phyloP scores from a whole-genome alignment of 1,284 basidiomycete species.

The Fistulinella staudtii region DNA sequence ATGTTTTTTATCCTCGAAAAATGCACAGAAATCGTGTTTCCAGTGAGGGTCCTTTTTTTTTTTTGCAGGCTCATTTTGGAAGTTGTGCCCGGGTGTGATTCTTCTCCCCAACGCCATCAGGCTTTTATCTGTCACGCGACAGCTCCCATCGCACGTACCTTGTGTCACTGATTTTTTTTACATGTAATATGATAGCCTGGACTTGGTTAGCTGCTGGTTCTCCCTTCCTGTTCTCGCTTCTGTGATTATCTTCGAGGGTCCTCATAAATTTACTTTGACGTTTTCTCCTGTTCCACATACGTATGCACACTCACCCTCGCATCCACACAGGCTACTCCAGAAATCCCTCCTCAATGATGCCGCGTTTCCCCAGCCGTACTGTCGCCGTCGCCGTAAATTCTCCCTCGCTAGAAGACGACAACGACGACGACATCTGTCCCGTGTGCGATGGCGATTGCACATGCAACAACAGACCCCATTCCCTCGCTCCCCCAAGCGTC shows the following conservation, averaged over 20 bases:
- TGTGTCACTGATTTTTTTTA: slow-evolving; percentile 36
- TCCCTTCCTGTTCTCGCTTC: slow-evolving; percentile 18
- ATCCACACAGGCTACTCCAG: slow-evolving; percentile 48
- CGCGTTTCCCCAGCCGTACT: slow-evolving; percentile 65
- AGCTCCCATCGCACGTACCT: slow-evolving; percentile 28
- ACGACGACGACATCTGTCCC: slow-evolving; percentile 79
- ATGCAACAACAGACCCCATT: slow-evolving; percentile 48
- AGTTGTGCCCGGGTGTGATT: slow-evolving; percentile 14
- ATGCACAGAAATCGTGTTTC: slow-evolving; percentile 51
- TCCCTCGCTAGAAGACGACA: slow-evolving; percentile 47
- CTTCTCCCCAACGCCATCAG: slow-evolving; percentile 27
- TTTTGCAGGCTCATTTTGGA: slow-evolving; percentile 27
- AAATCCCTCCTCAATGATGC: slow-evolving; percentile 57
- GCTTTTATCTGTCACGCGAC: slow-evolving; percentile 36
- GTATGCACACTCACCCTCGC: slow-evolving; percentile 19
- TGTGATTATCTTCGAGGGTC: slow-evolving; percentile 19
- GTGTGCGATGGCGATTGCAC: slow-evolving; percentile 85
- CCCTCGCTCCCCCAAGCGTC: slow-evolving; percentile 24
- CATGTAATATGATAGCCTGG: slow-evolving; percentile 34
- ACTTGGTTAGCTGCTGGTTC: slow-evolving; percentile 7
- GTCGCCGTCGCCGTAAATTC: slow-evolving; percentile 42
- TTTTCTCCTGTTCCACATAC: slow-evolving; percentile 26
- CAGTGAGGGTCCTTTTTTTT: slow-evolving; percentile 35
- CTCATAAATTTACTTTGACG: slow-evolving; percentile 24
- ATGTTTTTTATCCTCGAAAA: slow-evolving; percentile 45